A percentile compares a stretch with the other conserved stretches of the same genome.
Conservation (phyloP, 2,329 filamentous ascomycete genomes). For the Lachnellula occidentalis region DNA sequence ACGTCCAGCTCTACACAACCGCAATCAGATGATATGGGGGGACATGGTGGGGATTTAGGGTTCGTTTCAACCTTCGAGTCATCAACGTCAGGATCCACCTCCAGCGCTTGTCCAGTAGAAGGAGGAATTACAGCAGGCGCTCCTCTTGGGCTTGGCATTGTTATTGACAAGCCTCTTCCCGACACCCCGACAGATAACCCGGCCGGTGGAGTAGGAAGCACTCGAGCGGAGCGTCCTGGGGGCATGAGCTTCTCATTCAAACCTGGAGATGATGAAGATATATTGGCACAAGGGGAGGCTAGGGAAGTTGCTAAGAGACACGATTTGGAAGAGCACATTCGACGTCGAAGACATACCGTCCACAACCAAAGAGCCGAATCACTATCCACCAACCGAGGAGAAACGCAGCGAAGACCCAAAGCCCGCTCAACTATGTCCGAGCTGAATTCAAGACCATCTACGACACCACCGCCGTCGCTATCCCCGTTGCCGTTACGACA, state of each 20-base stretch:
- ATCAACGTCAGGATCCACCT: slow-evolving; percentile 14
- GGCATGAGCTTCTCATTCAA: slow-evolving; percentile 22
- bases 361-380: not conserved
- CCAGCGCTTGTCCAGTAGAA: slow-evolving; percentile 3
- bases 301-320: not conserved
- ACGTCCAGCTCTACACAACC: not conserved
- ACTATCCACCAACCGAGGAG: not conserved
- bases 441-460: not conserved
- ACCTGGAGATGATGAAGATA: slow-evolving; percentile 21
- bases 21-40: slow-evolving; percentile 9
- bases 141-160: not conserved
- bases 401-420: not conserved
- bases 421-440: not conserved
- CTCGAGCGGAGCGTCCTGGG: not conserved
- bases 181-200: slow-evolving; percentile 2
- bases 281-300: slow-evolving; percentile 7
- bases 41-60: slow-evolving; percentile 4
- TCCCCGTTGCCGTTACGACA: not conserved
- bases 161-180: slow-evolving; percentile 18
- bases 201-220: not conserved
- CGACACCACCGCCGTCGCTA: not conserved
- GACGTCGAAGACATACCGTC: slow-evolving; percentile 1
- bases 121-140: not conserved
- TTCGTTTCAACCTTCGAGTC: slow-evolving; percentile 14
- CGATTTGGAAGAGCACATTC: slow-evolving; percentile 4